Percentiles rank a stretch among this genome's conserved stretches.
Conservation (phyloP, 2,329 filamentous ascomycete species). For the Aspergillus hiratsukae region DNA sequence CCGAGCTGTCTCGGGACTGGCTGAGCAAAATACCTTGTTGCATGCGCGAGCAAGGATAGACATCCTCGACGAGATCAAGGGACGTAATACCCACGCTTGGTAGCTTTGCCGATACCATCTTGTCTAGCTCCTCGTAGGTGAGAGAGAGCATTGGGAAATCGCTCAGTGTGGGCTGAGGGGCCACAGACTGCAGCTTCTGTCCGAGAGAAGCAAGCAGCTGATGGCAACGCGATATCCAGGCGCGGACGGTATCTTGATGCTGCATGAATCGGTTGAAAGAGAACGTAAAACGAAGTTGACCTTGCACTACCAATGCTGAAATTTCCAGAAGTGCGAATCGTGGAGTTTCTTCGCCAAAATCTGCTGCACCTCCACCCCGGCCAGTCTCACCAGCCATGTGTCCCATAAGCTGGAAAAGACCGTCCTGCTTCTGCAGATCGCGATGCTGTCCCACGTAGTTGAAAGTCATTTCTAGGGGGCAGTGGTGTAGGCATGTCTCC, state of each 20-base stretch:
- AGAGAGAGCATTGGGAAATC: constrained; percentile 45
- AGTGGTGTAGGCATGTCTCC: constrained; percentile 31
- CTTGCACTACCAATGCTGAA: constrained; percentile 46
- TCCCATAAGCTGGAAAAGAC: constrained; percentile 42
- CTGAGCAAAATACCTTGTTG: constrained; percentile 36
- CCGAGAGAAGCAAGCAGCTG: constrained; percentile 28
- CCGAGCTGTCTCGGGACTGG: constrained; percentile 27
- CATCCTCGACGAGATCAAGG: constrained; percentile 39
- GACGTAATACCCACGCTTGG: constrained; percentile 31
- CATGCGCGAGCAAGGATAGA: constrained; percentile 37
- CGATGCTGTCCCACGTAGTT: constrained; percentile 39
- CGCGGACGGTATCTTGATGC: constrained; percentile 41
- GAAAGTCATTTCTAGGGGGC: constrained; percentile 42
- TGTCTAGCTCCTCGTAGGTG: constrained; percentile 39
- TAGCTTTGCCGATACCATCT: constrained; percentile 34
- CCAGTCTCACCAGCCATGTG: constrained; percentile 45
- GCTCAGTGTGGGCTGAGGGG: constrained; percentile 33
- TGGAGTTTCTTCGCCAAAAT: constrained; percentile 43
- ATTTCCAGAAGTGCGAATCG: constrained; percentile 51
- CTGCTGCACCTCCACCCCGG: constrained; percentile 42
- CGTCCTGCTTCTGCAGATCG: constrained; percentile 43
- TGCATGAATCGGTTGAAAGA: constrained; percentile 48
- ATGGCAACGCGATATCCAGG: constrained; percentile 42
- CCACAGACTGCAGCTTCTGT: constrained; percentile 20
- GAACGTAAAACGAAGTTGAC: constrained; percentile 46